Base-by-base conservation (phyloP, 768 basidiomycete species). In the Macrolepiota albuminosa region DNA sequence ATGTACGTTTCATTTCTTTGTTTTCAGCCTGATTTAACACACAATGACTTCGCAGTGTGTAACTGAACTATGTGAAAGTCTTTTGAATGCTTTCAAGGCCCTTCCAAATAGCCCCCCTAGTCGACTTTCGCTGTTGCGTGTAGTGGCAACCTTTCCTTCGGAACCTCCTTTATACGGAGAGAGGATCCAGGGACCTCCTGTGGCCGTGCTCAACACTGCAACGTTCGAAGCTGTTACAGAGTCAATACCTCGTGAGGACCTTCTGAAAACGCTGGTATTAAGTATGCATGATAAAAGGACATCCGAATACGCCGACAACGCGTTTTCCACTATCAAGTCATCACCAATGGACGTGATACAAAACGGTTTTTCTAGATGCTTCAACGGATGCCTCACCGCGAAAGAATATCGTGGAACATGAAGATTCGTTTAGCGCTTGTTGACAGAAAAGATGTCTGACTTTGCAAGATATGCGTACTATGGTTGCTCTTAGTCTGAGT, bases 201-300 rank as follows among this genome's bases (percentile, higher is more conserved):
- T 16, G 26, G 46, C 46, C 13, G 26, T 29, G 26, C 37, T 57
- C n/a, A 57, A 57, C 6, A 57, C 47, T 29, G 21, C 34, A 10
- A 57, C 45, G 0, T 57, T 57, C 10, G 6, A 42, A 47, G 24
- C 46, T n/a, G 26, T 57, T 7, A 57, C 56, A 9, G 56, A 57
- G 36, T 7, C 21, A 11, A 36, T 57, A 8, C 48, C 47, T 13
- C 24, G 33, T 3, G 37, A 57, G 37, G 29, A 39, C 29, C 56
- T 57, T 16, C 31, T 57, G 4, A 24, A 50, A 31, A 40, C 36
- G 13, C n/a, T 57, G 36, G 36, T 57, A 9, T 47, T 43, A n/a
- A 57, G 56, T 21, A 57, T 57, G 56, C 56, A 57, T 57, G 37
- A 29, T 21, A 57, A 49, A 42, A 56, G 56, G 18, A 6, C 45